Evolutionary conservation across 129 eudicot genomes (phyloP).

Genomic region (Chrysanthemum makinoi): DNA sequence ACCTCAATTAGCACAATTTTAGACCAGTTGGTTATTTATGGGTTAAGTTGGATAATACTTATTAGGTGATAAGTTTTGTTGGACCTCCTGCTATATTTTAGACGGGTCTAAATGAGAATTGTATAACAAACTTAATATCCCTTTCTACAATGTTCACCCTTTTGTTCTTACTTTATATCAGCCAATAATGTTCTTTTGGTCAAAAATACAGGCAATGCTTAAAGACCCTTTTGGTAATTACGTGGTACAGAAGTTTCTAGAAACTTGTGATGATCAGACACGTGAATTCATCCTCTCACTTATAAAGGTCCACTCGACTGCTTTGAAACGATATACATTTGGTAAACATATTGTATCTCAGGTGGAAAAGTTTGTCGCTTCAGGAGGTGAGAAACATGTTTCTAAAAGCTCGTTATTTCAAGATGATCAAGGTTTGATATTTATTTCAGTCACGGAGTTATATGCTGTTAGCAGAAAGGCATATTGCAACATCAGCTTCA

Average conservation of each 20-base stretch:
- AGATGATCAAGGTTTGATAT: neutral
- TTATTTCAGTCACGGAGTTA: constrained; percentile 3
- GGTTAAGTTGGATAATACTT: no score
- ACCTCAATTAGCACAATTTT: no score
- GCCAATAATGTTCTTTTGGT: neutral
- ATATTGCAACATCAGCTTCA: constrained; percentile 39
- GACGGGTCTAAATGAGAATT: no score
- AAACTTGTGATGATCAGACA: constrained; percentile 70
- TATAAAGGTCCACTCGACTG: constrained; percentile 63
- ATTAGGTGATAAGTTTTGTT: no score
- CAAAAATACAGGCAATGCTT: constrained; percentile 75
- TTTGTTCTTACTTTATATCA: neutral
- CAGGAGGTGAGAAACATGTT: constrained; percentile 55
- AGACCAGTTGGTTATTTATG: no score
- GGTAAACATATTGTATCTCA: constrained; percentile 87
- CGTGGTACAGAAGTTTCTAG: constrained; percentile 83
- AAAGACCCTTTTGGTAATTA: constrained; percentile 89
- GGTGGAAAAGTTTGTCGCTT: constrained; percentile 74
- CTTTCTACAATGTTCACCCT: neutral
- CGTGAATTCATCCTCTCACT: constrained; percentile 72
- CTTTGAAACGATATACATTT: constrained; percentile 70
- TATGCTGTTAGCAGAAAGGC: constrained; percentile 46
- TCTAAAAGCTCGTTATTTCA: neutral
- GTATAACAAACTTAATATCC: constrained; percentile 14
- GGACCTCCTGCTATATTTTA: no score